These are phyloP conservation scores for Suillus spraguei DNA, from an alignment of 768 basidiomycete species.

Conservation along the genomic window DNA sequence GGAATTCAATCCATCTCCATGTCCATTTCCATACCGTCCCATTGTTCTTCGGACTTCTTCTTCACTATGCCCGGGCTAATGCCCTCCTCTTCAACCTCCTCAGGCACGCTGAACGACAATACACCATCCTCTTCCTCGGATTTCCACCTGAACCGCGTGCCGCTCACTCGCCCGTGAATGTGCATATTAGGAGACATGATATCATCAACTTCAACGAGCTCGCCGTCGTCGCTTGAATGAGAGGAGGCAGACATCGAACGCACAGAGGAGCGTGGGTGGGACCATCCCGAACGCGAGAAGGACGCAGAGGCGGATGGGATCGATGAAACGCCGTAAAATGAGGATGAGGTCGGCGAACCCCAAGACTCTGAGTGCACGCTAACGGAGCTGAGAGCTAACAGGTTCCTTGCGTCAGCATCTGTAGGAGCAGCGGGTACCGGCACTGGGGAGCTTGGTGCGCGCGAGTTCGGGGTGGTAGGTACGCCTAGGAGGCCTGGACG, in stretches of 20 bases:
- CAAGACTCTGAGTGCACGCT: slow-evolving; percentile 35
- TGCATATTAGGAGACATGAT: slow-evolving; percentile 10
- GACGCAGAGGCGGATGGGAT: slow-evolving; percentile 21
- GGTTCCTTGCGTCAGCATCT: slow-evolving; percentile 29
- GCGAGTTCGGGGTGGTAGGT: slow-evolving; percentile 26
- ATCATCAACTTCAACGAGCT: slow-evolving; percentile 27
- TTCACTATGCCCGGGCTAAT: slow-evolving; percentile 21
- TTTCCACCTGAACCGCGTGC: slow-evolving; percentile 36
- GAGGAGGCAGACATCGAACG: slow-evolving; percentile 42
- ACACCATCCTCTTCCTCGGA: slow-evolving; percentile 46
- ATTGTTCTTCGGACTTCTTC: slow-evolving; percentile 26
- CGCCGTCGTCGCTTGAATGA: slow-evolving; percentile 40
- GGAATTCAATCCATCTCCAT: slow-evolving; percentile 33
- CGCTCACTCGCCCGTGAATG: slow-evolving; percentile 25
- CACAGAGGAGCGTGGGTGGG: slow-evolving; percentile 56
- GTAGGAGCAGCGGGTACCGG: slow-evolving; percentile 31
- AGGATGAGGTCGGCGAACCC: slow-evolving; percentile 36
- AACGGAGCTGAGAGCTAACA: slow-evolving; percentile 24
- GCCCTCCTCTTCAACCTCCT: slow-evolving; percentile 49
- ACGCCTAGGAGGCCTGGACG: slow-evolving; percentile 57
- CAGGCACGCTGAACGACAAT: slow-evolving; percentile 42
- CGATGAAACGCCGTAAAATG: slow-evolving; percentile 29
- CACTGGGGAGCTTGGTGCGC: slow-evolving; percentile 27
- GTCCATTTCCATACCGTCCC: slow-evolving; percentile 59
- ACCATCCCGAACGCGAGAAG: slow-evolving; percentile 46